These are phyloP conservation scores for Penicillium pancosmium DNA, from an alignment of 495 filamentous ascomycete genomes.

Conservation along the genomic window DNA sequence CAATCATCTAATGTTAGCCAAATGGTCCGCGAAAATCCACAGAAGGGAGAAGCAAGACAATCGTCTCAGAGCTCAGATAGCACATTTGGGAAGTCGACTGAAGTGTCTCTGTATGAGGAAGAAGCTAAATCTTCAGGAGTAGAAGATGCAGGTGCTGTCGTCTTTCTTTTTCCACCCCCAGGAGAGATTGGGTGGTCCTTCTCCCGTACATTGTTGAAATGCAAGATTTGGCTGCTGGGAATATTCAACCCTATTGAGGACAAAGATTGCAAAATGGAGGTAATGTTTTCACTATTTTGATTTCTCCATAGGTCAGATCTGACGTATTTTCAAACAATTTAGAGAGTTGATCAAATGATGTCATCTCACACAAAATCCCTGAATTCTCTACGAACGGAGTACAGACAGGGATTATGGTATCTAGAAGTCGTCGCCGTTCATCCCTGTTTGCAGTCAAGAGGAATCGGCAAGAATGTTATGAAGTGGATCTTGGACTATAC, in stretches of 20 bases:
- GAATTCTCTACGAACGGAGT: conserved; percentile 9
- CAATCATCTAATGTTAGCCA: conserved; percentile 15
- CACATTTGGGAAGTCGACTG: not conserved
- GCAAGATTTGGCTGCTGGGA: conserved; percentile 29
- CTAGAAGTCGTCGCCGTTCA: conserved; percentile 36
- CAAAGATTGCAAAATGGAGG: conserved; percentile 17
- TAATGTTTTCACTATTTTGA: not conserved
- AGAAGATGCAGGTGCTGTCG: conserved; percentile 26
- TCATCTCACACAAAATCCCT: conserved; percentile 14
- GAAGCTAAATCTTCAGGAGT: not conserved
- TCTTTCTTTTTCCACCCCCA: conserved; percentile 29
- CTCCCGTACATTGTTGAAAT: conserved; percentile 7
- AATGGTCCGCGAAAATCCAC: conserved; percentile 14
- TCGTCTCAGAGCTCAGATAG: not conserved
- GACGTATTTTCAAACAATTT: not conserved
- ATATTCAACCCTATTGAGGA: conserved; percentile 20
- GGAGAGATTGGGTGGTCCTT: conserved; percentile 19
- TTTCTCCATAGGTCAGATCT: not conserved
- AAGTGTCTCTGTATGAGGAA: conserved; percentile 1
- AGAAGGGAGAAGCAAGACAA: not conserved
- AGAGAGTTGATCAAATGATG: conserved; percentile 27
- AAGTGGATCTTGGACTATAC: conserved; percentile 18
- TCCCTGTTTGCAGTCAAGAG: conserved; percentile 31
- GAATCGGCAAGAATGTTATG: conserved; percentile 26
- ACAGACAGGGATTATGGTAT: conserved; percentile 28